A percentile compares a stretch with the other conserved stretches of the same genome.
These are phyloP conservation scores for Bruguiera parviflora DNA, from an alignment of 345 rosid genomes.

Conservation along the genomic window DNA sequence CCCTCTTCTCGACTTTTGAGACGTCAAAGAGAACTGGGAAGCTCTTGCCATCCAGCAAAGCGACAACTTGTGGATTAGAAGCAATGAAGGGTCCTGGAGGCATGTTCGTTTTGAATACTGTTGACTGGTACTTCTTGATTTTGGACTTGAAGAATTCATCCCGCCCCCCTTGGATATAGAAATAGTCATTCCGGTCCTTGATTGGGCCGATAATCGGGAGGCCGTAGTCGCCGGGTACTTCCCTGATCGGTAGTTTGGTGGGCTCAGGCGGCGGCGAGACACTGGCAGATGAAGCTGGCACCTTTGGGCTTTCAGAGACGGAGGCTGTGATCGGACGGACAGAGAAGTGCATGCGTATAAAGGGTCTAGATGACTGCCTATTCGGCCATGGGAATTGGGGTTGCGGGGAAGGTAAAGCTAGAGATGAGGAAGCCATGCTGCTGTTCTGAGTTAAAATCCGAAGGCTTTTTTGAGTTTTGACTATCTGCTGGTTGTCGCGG, in stretches of 20 bases:
- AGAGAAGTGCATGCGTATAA: slow-evolving; percentile 1
- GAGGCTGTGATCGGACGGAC: slow-evolving; percentile 38
- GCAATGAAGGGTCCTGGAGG: slow-evolving; percentile 83
- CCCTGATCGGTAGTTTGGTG: slow-evolving; percentile 49
- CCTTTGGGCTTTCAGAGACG: slow-evolving; percentile 33
- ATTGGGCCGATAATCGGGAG: slow-evolving; percentile 70
- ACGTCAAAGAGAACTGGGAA: slow-evolving; percentile 79
- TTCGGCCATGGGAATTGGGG: slow-evolving; percentile 1
- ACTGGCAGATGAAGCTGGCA: background rate
- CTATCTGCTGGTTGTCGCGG: background rate
- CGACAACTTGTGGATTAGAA: slow-evolving; percentile 57
- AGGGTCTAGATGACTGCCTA: slow-evolving; percentile 5
- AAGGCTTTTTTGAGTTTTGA: background rate
- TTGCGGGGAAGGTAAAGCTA: slow-evolving; percentile 29
- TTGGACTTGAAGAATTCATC: slow-evolving; percentile 72
- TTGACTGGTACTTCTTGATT: slow-evolving; percentile 61
- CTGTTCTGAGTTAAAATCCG: background rate
- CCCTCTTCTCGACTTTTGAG: slow-evolving; percentile 74
- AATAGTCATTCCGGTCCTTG: slow-evolving; percentile 68
- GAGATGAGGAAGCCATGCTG: slow-evolving; percentile 35
- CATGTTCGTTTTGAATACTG: slow-evolving; percentile 66
- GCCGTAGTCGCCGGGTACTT: slow-evolving; percentile 73
- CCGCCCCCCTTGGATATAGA: slow-evolving; percentile 68
- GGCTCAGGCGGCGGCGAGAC: slow-evolving; percentile 16
- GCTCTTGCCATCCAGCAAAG: slow-evolving; percentile 85